Percentiles rank a stretch among this genome's conserved stretches.
Conservation (phyloP, 352 stramenopile species). For the Lagenidium giganteum region DNA sequence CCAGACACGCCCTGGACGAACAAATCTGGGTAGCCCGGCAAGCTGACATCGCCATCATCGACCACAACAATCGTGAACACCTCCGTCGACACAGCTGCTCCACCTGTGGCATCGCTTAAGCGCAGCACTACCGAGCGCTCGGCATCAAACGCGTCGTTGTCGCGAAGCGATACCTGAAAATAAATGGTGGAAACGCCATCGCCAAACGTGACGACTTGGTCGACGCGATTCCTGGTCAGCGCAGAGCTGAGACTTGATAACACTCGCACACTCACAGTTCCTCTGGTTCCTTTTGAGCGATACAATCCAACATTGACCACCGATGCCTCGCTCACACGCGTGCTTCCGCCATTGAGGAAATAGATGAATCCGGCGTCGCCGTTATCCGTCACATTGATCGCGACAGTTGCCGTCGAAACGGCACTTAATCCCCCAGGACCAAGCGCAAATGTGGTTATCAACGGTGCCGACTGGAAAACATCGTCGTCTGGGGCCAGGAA, state of each 20-base stretch:
- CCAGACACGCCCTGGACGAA: conserved; percentile 8
- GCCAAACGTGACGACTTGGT: conserved; percentile 22
- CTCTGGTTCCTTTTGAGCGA: conserved; percentile 4
- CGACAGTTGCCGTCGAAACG: no score
- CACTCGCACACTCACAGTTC: conserved; percentile 19
- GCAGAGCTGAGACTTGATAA: conserved; percentile 26
- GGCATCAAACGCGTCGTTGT: conserved; percentile 27
- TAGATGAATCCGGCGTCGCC: conserved; percentile 24
- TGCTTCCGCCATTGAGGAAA: conserved; percentile 21
- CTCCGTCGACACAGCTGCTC: conserved; percentile 7
- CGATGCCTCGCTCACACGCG: conserved; percentile 2
- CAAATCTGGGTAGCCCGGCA: conserved; percentile 20
- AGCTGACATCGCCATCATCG: conserved; percentile 37
- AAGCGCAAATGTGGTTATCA: conserved; percentile 21
- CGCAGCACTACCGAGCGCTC: conserved; percentile 19
- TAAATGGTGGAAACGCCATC: conserved; percentile 8
- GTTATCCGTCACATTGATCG: conserved; percentile 27
- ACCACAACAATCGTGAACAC: conserved; percentile 20
- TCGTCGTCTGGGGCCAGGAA: conserved; percentile 23
- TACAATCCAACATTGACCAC: conserved; percentile 12
- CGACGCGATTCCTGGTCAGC: conserved; percentile 17
- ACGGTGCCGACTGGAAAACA: conserved; percentile 15
- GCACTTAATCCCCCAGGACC: no score
- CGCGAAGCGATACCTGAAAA: conserved; percentile 18
- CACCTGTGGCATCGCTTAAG: conserved; percentile 22